A percentile compares a stretch with the other conserved stretches of the same genome.
These are phyloP conservation scores for Amphibolis antarctica DNA, from an alignment of 106 monocot genomes.

Conservation along the genomic window DNA sequence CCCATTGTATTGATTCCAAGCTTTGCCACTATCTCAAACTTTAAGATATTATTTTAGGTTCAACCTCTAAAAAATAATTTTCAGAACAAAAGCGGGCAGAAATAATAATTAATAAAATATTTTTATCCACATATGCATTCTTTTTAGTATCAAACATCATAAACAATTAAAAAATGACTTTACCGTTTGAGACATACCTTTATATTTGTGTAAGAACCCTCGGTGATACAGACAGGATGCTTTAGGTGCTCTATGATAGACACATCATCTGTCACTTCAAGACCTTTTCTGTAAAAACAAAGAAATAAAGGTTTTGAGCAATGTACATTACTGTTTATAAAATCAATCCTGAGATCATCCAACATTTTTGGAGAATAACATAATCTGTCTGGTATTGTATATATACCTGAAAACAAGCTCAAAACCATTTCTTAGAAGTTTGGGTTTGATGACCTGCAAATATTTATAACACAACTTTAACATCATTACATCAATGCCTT, in stretches of 20 bases:
- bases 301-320: background rate
- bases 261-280: conserved; percentile 99
- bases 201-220: conserved; percentile 97
- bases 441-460: conserved; percentile 80
- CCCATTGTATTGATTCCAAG: too few species aligned
- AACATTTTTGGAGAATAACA: too few species aligned
- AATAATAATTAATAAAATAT: too few species aligned
- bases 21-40: too few species aligned
- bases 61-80: too few species aligned
- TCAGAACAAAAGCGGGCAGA: too few species aligned
- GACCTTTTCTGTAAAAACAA: conserved; percentile 40
- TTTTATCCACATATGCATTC: too few species aligned
- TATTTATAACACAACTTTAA: background rate
- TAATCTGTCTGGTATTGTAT: background rate
- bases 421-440: conserved; percentile 76
- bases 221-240: conserved; percentile 86
- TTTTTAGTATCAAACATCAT: too few species aligned
- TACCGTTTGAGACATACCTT: conserved; percentile 37
- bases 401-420: conserved; percentile 76
- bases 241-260: conserved; percentile 97
- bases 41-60: too few species aligned
- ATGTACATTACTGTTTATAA: too few species aligned
- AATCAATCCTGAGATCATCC: too few species aligned
- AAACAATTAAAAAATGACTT: background rate
- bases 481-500: background rate